Conservation (phyloP, 495 filamentous ascomycete genomes). For the Trichoderma orchidacearum region DNA sequence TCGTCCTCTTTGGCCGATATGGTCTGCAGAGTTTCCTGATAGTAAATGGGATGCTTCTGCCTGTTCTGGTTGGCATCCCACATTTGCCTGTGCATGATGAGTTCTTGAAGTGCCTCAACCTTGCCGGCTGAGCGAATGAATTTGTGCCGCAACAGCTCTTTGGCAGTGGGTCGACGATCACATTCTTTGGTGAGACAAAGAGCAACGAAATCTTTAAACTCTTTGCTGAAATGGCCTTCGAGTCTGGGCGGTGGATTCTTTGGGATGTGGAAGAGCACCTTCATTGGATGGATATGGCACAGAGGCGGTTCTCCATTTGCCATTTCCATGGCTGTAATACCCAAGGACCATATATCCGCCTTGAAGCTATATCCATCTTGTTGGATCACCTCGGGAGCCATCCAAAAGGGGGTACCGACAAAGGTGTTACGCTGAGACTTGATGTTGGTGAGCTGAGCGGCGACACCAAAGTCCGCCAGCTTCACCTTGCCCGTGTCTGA, state of each 20-base stretch:
- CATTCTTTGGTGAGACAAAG: conserved; percentile 86
- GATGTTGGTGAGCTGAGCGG: conserved; percentile 90
- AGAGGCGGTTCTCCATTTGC: conserved; percentile 87
- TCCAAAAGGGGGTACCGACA: conserved; percentile 99
- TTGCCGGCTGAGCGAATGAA: conserved; percentile 81
- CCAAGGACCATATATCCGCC: conserved; percentile 95
- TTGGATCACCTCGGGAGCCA: conserved; percentile 97
- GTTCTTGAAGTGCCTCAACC: conserved; percentile 69
- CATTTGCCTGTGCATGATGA: conserved; percentile 73
- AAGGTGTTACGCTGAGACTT: conserved; percentile 97
- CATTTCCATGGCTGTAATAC: conserved; percentile 92
- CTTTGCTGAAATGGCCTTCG: conserved; percentile 75
- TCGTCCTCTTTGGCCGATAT: conserved; percentile 52
- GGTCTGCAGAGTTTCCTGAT: conserved; percentile 81
- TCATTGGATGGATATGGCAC: conserved; percentile 90
- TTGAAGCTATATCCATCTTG: conserved; percentile 95
- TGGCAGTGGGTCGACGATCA: conserved; percentile 68
- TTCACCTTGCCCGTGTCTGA: conserved; percentile 87
- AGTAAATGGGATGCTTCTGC: conserved; percentile 55
- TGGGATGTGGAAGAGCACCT: conserved; percentile 93
- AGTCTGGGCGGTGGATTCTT: conserved; percentile 78
- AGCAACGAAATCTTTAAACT: conserved; percentile 87
- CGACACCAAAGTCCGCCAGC: conserved; percentile 94
- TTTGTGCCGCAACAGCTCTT: conserved; percentile 77
- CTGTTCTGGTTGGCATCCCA: conserved; percentile 54